Conservation (phyloP, 2,329 filamentous ascomycete genomes). For the Aureobasidium melanogenum region DNA sequence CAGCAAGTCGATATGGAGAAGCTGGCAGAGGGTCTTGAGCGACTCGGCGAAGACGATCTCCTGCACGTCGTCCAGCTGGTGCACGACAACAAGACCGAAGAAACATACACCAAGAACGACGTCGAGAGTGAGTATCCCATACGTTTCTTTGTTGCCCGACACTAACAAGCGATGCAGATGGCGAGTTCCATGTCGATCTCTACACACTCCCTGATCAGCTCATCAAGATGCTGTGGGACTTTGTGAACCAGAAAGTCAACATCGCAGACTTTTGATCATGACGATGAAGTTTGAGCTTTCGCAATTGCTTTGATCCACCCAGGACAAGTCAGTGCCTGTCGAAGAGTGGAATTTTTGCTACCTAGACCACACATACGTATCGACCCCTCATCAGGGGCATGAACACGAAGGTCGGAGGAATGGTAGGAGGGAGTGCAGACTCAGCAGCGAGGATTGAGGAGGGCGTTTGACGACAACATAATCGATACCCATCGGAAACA, state of each 20-base stretch:
- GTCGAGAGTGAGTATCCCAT: constrained; percentile 64
- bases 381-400: background rate
- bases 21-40: constrained; percentile 82
- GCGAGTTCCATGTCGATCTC: constrained; percentile 95
- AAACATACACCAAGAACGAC: constrained; percentile 96
- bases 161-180: constrained; percentile 48
- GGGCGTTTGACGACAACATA: constrained; percentile 7
- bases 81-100: constrained; percentile 88
- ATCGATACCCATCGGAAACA: constrained; percentile 5
- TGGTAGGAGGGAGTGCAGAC: background rate
- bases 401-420: background rate
- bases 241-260: constrained; percentile 41
- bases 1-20: constrained; percentile 80
- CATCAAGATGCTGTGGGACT: constrained; percentile 94
- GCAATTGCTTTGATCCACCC: background rate
- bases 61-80: constrained; percentile 95
- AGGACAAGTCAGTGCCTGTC: background rate
- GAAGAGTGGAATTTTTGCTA: background rate
- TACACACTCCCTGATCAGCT: constrained; percentile 90
- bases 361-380: background rate
- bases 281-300: background rate
- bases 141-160: constrained; percentile 9
- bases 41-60: constrained; percentile 85
- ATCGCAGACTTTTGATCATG: constrained; percentile 18
- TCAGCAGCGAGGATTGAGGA: background rate